Conservation (phyloP, 2,329 filamentous ascomycete genomes). For the Fusarium udum region DNA sequence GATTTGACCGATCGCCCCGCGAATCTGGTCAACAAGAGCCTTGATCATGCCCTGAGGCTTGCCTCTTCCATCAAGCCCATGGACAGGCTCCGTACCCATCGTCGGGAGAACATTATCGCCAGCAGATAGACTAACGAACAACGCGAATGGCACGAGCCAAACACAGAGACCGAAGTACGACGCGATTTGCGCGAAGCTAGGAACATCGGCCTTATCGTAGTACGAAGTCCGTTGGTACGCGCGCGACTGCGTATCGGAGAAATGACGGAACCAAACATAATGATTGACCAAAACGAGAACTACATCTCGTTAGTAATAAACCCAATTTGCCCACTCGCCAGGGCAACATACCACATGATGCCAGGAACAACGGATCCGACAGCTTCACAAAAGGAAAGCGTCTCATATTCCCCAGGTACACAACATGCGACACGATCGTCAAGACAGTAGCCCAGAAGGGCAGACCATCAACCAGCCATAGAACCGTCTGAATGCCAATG, state of each 20-base stretch:
- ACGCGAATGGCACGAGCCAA: conserved; percentile 93
- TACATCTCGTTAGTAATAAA: conserved; percentile 46
- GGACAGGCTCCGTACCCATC: conserved; percentile 75
- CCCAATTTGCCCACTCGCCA: fast-evolving
- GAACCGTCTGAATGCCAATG: conserved; percentile 76
- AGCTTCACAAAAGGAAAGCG: conserved; percentile 82
- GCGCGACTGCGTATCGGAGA: conserved; percentile 71
- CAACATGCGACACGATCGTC: conserved; percentile 80
- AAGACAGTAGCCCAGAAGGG: conserved; percentile 78
- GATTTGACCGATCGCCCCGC: conserved; percentile 61
- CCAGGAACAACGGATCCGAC: conserved; percentile 84
- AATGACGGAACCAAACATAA: conserved; percentile 95
- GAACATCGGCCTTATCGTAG: conserved; percentile 72
- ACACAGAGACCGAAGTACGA: conserved; percentile 97
- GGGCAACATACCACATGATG: conserved; percentile 75
- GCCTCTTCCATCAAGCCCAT: conserved; percentile 57
- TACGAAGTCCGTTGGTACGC: conserved; percentile 68
- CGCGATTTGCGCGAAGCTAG: conserved; percentile 92
- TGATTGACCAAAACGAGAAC: conserved; percentile 89
- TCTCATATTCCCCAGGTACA: conserved; percentile 89
- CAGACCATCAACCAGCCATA: conserved; percentile 86
- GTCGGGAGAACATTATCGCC: conserved; percentile 95
- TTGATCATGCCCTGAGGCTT: conserved; percentile 73
- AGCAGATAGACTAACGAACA: conserved; percentile 94
- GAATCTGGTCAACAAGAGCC: conserved; percentile 67